Evolutionary conservation across 768 basidiomycete species (phyloP), one percentile per base, ranked within the genome.

Genomic region (Hortiboletus campestris): DNA sequence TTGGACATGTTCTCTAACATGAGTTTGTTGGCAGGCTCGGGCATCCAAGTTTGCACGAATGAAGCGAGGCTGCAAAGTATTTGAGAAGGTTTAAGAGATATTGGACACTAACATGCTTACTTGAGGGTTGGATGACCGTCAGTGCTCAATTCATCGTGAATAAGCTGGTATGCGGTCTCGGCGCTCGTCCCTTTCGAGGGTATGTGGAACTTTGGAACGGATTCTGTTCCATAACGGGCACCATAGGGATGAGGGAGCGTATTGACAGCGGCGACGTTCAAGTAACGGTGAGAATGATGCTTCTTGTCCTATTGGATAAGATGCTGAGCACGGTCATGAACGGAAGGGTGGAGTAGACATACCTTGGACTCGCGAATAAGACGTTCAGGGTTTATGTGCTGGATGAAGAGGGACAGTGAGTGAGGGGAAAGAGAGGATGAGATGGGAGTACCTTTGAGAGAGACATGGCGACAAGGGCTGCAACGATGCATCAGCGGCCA

Each of bases 11-110:
- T 85, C 70, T 87, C 86, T 51, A 76, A 57, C 78, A 85, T 82
- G 51, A 87, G 76, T 59, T 78, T 79, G 57, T 80, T 70, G 25
- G 76, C 82, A 39, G 75, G 61, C 11, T 74, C 72, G 31, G 80
- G 78, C 81, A 84, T 84, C 80, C 81, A 84, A 2, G 85, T 87
- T 49, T 84, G 77, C 8, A 88, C 86, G 58, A 88, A 86, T 17
- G 83, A 84, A 0, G 85, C 85, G 14, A 88, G 74, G 68, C 72
- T 72, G 45, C 3, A 32, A 34, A 36, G n/a, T 20, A 46, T 17
- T 28, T 67, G 22, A 59, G 44, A 51, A 20, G 11, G 19, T 17
- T 41, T 3, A 47, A 29, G 12, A 38, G 6, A 3, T 3, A 16
- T 48, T 14, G 20, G 31, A 8, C 17, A 35, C 5, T 13, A n/a